Conservation (phyloP, 2,329 filamentous ascomycete genomes). For the Colletotrichum sp. region DNA sequence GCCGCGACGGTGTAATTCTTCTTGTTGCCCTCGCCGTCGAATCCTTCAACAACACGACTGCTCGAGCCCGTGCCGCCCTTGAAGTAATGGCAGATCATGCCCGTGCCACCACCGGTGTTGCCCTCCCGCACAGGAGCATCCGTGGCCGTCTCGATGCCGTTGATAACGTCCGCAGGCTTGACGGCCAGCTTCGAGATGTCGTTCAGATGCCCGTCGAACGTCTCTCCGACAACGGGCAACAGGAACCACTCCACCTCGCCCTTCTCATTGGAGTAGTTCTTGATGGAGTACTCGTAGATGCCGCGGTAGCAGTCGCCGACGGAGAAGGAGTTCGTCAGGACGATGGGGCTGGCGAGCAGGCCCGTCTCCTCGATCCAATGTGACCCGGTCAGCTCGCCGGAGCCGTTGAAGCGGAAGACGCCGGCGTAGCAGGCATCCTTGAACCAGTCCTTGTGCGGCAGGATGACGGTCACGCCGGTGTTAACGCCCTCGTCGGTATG, state of each 20-base stretch:
- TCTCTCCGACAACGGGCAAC: constrained; percentile 65
- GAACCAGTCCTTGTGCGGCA: constrained; percentile 51
- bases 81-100: constrained; percentile 70
- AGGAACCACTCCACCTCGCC: constrained; percentile 57
- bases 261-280: constrained; percentile 45
- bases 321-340: constrained; percentile 63
- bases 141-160: constrained; percentile 56
- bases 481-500: constrained; percentile 42
- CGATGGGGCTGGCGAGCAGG: constrained; percentile 61
- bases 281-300: constrained; percentile 60
- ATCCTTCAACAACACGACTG: constrained; percentile 59
- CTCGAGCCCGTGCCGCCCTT: constrained; percentile 71
- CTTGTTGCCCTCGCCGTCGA: constrained; percentile 34
- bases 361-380: constrained; percentile 69
- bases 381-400: constrained; percentile 65
- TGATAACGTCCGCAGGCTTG: constrained; percentile 56
- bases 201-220: constrained; percentile 67
- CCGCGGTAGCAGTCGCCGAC: constrained; percentile 65
- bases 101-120: constrained; percentile 70
- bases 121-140: constrained; percentile 63
- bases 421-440: constrained; percentile 50
- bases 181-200: constrained; percentile 62
- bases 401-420: constrained; percentile 69
- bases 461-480: constrained; percentile 55
- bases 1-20: constrained; percentile 63